Conservation (phyloP, 1,284 basidiomycete species). For the Garcileccinum viscosum region DNA sequence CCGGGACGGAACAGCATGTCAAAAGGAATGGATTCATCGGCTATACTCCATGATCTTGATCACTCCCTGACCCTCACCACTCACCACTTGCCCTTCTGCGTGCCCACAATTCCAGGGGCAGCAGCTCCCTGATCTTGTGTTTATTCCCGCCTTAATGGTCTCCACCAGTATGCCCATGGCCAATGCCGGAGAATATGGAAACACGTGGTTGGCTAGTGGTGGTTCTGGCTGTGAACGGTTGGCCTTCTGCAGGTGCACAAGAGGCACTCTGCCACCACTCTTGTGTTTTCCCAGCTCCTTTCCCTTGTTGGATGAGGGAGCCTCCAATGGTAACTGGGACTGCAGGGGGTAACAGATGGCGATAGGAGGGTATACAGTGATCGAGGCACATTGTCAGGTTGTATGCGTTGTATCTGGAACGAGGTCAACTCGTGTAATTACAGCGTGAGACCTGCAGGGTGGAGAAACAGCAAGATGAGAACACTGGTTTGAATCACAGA, state of each 20-base stretch:
- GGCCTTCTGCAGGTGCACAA: constrained; percentile 33
- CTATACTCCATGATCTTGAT: not conserved
- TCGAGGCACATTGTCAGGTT: constrained; percentile 74
- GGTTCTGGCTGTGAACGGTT: constrained; percentile 54
- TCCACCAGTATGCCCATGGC: constrained; percentile 77
- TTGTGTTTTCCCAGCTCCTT: constrained; percentile 52
- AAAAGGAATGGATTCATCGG: constrained; percentile 22
- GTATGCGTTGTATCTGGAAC: constrained; percentile 73
- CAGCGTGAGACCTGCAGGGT: constrained; percentile 10
- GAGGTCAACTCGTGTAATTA: constrained; percentile 81
- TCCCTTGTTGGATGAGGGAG: constrained; percentile 44
- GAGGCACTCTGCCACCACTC: constrained; percentile 33
- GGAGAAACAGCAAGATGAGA: not conserved
- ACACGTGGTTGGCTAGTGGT: constrained; percentile 58
- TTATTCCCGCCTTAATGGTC: constrained; percentile 82
- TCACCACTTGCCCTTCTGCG: constrained; percentile 77
- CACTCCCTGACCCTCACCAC: constrained; percentile 75
- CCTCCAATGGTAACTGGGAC: constrained; percentile 36
- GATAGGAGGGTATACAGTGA: constrained; percentile 57
- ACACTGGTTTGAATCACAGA: constrained; percentile 83
- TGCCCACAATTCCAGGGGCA: constrained; percentile 43
- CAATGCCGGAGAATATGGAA: constrained; percentile 73
- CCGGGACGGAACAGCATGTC: not conserved
- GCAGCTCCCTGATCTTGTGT: constrained; percentile 54
- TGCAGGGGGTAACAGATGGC: constrained; percentile 17